A percentile compares a stretch with the other conserved stretches of the same genome.
phyloP scores from a whole-genome alignment of 2,329 filamentous ascomycete species.

The Stagonosporopsis chrysanthemi region DNA sequence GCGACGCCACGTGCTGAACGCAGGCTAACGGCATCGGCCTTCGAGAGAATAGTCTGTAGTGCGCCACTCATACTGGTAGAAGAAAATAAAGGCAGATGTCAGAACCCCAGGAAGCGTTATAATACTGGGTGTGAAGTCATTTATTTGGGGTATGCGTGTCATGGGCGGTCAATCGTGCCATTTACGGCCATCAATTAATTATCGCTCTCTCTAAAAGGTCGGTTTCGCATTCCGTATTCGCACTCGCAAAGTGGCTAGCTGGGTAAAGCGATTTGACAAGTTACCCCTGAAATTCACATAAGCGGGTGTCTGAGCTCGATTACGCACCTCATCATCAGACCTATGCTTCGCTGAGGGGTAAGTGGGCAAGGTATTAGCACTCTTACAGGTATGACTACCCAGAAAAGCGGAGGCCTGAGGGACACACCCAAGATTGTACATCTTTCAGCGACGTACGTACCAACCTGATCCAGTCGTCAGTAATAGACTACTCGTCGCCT shows the following conservation, averaged over 20 bases:
- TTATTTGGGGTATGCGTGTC: background rate
- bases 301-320: background rate
- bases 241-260: background rate
- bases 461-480: too few species aligned
- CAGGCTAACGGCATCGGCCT: background rate
- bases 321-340: background rate
- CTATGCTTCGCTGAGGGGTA: background rate
- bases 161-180: background rate
- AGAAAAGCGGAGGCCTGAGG: too few species aligned
- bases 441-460: too few species aligned
- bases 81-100: too few species aligned
- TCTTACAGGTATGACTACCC: too few species aligned
- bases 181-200: background rate
- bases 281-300: background rate
- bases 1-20: background rate
- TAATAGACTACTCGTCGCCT: too few species aligned
- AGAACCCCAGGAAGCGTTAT: too few species aligned
- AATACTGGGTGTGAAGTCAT: background rate
- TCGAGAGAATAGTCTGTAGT: background rate
- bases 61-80: background rate
- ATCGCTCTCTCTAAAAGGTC: background rate
- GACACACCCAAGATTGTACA: too few species aligned
- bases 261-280: background rate
- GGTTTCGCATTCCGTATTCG: constrained; percentile 8
- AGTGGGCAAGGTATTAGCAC: too few species aligned